Evolutionary conservation across 257 asterid genomes (phyloP).

Genomic region (Solanum appendiculatum): DNA sequence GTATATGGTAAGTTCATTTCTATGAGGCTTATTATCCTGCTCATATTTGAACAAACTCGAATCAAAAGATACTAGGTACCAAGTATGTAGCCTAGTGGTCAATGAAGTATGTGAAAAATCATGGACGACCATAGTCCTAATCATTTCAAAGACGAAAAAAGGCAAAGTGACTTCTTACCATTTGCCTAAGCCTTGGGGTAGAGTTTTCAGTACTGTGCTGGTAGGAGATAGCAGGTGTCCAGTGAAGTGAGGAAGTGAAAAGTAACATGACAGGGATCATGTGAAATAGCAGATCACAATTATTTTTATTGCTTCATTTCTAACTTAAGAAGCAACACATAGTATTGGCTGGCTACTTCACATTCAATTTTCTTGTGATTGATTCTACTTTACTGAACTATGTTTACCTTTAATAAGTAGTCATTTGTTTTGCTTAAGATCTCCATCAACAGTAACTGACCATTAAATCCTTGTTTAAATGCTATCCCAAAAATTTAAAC

Average conservation of each 20-base stretch:
- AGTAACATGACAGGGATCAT: neutral
- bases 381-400: neutral
- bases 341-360: neutral
- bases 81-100: neutral
- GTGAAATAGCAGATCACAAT: neutral
- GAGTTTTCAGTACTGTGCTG: neutral
- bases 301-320: neutral
- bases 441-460: neutral
- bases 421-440: neutral
- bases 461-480: constrained; percentile 8
- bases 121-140: too few species aligned
- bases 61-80: neutral
- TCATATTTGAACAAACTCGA: neutral
- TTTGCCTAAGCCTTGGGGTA: neutral
- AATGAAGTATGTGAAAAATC: too few species aligned
- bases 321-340: neutral
- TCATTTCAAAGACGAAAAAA: too few species aligned
- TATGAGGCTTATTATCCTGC: neutral
- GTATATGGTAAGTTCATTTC: neutral
- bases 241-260: neutral
- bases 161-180: neutral
- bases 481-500: neutral
- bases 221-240: neutral
- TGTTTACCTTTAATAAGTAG: neutral
- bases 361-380: neutral